A percentile compares a stretch with the other conserved stretches of the same genome.
phyloP scores from a whole-genome alignment of 768 basidiomycete genomes.

The Pleurotus citrinopileatus region DNA sequence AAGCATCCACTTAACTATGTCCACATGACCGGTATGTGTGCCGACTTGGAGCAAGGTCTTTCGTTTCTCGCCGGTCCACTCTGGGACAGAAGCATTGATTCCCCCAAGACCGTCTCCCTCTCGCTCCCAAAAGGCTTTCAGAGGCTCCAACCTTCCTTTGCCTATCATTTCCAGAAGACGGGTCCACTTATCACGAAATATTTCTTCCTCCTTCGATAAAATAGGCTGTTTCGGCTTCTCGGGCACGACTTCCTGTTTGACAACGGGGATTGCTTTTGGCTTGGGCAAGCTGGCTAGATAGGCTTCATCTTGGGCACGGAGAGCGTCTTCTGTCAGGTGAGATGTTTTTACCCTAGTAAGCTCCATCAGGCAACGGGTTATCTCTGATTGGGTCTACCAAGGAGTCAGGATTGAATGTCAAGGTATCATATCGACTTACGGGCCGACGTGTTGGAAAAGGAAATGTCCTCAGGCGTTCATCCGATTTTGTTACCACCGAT shows the following conservation, averaged over 20 bases:
- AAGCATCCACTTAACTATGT: constrained; percentile 72
- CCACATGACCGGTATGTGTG: constrained; percentile 68
- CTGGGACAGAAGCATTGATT: constrained; percentile 61
- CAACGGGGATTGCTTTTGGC: constrained; percentile 52
- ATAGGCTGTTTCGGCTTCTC: constrained; percentile 53
- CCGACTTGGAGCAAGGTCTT: constrained; percentile 80
- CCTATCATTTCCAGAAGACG: constrained; percentile 86
- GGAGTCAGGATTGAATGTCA: background rate
- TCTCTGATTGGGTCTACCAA: constrained; percentile 83
- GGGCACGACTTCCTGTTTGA: constrained; percentile 32
- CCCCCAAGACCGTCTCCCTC: constrained; percentile 59
- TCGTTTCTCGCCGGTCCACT: constrained; percentile 61
- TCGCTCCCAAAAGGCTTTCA: constrained; percentile 80
- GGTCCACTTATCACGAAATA: constrained; percentile 73
- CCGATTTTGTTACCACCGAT: constrained; percentile 67
- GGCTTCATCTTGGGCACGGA: constrained; percentile 84
- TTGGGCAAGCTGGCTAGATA: constrained; percentile 88
- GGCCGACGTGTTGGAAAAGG: constrained; percentile 96
- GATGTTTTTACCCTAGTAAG: constrained; percentile 83
- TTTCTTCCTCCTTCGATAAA: constrained; percentile 79
- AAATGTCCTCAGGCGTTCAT: constrained; percentile 82
- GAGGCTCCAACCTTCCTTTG: constrained; percentile 82
- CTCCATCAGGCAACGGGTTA: constrained; percentile 82
- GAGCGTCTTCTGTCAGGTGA: constrained; percentile 80
- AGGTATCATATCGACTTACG: constrained; percentile 42